These are phyloP conservation scores for Entoloma clypeatum DNA, from an alignment of 1,284 basidiomycete genomes.

Conservation along the genomic window DNA sequence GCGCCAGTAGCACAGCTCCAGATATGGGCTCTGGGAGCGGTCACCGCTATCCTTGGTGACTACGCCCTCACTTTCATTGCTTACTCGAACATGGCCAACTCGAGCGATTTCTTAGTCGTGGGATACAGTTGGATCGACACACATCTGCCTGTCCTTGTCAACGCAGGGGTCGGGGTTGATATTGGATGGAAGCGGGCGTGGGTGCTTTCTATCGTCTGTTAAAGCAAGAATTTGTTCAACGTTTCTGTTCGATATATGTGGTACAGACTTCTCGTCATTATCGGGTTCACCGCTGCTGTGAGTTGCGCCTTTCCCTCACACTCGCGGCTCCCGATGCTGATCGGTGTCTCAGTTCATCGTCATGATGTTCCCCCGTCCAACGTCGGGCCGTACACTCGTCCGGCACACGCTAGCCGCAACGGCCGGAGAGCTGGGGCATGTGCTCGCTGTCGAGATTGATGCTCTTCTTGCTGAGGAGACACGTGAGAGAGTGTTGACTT, in stretches of 20 bases:
- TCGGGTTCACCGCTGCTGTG: slow-evolving; percentile 41
- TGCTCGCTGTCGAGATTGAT: slow-evolving; percentile 39
- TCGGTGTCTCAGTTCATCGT: slow-evolving; percentile 34
- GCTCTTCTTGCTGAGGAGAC: slow-evolving; percentile 39
- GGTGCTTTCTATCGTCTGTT: slow-evolving; percentile 13
- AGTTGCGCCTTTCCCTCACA: slow-evolving; percentile 13
- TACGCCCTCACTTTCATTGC: neutral
- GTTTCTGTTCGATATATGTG: no score
- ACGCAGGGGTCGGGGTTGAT: slow-evolving; percentile 32
- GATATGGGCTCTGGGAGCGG: slow-evolving; percentile 33
- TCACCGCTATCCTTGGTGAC: slow-evolving; percentile 36
- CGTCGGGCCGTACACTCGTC: slow-evolving; percentile 37
- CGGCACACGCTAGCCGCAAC: slow-evolving; percentile 36
- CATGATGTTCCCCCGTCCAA: slow-evolving; percentile 42
- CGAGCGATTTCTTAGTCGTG: slow-evolving; percentile 32
- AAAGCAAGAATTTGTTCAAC: no score
- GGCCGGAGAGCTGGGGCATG: slow-evolving; percentile 29
- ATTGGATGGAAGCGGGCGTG: slow-evolving; percentile 42
- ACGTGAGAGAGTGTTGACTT: slow-evolving; percentile 25
- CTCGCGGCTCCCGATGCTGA: neutral
- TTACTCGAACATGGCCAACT: neutral
- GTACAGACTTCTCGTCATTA: slow-evolving; percentile 36
- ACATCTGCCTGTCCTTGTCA: slow-evolving; percentile 26
- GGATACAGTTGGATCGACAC: slow-evolving; percentile 40
- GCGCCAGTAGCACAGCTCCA: slow-evolving; percentile 29